These are phyloP conservation scores for Fusarium circinatum DNA, from an alignment of 2,329 filamentous ascomycete genomes.

Conservation along the genomic window DNA sequence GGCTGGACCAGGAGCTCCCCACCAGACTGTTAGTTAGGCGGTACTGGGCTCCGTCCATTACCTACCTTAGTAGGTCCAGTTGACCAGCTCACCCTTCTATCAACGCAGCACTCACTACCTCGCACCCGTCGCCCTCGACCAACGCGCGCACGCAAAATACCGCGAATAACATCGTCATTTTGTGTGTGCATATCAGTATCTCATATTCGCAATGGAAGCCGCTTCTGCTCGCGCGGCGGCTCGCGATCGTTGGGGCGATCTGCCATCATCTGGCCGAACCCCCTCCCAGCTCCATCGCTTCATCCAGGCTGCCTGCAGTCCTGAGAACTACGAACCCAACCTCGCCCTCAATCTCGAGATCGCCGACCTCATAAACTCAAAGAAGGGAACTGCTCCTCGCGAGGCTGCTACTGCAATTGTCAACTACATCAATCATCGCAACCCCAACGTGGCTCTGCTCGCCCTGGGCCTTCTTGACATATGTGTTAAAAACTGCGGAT, in stretches of 20 bases:
- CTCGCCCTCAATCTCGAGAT: constrained; percentile 97
- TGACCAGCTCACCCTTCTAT: constrained; percentile 31
- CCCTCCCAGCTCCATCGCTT: constrained; percentile 92
- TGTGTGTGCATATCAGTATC: neutral
- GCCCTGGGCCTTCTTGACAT: constrained; percentile 95
- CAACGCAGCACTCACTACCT: constrained; percentile 9
- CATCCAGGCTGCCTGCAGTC: constrained; percentile 95
- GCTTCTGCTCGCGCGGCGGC: constrained; percentile 94
- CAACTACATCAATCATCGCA: constrained; percentile 94
- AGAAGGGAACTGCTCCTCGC: constrained; percentile 94
- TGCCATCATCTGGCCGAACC: constrained; percentile 73
- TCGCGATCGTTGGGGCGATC: constrained; percentile 88
- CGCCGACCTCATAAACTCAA: constrained; percentile 93
- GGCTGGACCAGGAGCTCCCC: constrained; percentile 14
- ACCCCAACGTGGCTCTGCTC: constrained; percentile 91
- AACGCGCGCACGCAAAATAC: constrained; percentile 14
- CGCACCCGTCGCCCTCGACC: neutral
- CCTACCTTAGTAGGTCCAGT: neutral
- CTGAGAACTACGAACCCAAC: constrained; percentile 98
- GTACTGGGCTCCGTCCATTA: neutral
- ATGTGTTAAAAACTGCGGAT: constrained; percentile 99
- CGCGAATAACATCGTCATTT: neutral
- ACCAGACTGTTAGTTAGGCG: neutral
- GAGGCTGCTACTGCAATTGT: constrained; percentile 95
- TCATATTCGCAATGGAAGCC: constrained; percentile 76